These are phyloP conservation scores for Boletus edulis DNA, from an alignment of 768 basidiomycete genomes.

Conservation along the genomic window DNA sequence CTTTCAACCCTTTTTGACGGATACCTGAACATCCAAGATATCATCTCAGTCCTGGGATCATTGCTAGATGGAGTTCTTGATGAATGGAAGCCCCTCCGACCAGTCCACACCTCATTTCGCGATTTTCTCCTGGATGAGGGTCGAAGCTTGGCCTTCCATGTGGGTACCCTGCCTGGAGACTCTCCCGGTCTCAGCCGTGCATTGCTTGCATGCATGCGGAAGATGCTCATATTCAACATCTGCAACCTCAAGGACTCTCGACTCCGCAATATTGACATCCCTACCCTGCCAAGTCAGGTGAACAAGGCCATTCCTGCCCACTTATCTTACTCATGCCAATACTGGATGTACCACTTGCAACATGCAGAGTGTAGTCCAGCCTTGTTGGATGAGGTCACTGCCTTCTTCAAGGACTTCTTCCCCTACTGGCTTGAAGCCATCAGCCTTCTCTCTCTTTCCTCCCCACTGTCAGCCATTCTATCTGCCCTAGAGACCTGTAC, in stretches of 20 bases:
- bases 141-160: no score
- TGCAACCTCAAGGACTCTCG: background rate
- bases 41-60: no score
- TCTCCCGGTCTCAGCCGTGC: background rate
- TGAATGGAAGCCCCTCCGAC: no score
- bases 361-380: background rate
- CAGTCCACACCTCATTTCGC: no score
- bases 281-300: background rate
- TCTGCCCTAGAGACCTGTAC: background rate
- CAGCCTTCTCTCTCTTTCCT: slow-evolving; percentile 4
- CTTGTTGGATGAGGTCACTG: background rate
- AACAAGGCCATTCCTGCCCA: background rate
- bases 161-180: background rate
- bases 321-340: background rate
- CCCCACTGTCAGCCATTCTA: background rate
- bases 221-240: background rate
- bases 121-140: no score
- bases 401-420: background rate
- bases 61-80: no score
- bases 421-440: slow-evolving; percentile 26
- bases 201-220: background rate
- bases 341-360: background rate
- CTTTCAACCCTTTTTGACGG: background rate
- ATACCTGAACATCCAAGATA: background rate
- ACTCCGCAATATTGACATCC: no score